A percentile compares a stretch with the other conserved stretches of the same genome.
Evolutionary conservation across 768 basidiomycete genomes (phyloP).

Genomic region (Strobilomyces echinocephalus): DNA sequence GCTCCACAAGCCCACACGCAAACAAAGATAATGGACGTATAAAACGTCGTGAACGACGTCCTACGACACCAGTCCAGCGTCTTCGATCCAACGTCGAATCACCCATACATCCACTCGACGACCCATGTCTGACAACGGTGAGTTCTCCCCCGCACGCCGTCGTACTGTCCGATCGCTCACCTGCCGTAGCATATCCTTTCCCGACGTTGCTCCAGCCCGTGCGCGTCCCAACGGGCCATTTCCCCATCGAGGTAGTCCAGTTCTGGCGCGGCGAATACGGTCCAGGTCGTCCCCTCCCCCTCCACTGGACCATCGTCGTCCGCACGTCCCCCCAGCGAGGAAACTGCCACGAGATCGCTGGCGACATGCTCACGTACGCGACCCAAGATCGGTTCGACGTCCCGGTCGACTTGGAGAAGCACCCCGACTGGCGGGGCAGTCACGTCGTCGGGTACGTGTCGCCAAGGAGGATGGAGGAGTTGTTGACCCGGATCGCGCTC

Average conservation of each 20-base stretch:
- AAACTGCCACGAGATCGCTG: slow-evolving; percentile 24
- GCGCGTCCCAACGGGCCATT: slow-evolving; percentile 13
- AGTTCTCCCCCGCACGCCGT: background rate
- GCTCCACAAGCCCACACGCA: background rate
- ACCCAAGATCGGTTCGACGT: slow-evolving; percentile 11
- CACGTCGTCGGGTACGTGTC: slow-evolving; percentile 19
- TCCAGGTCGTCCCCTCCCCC: slow-evolving; percentile 5
- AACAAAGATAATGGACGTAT: slow-evolving; percentile 9
- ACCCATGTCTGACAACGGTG: slow-evolving; percentile 2
- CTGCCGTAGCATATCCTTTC: background rate
- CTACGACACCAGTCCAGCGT: background rate
- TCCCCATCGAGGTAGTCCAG: slow-evolving; percentile 25
- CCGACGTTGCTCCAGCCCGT: slow-evolving; percentile 16
- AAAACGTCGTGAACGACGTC: background rate
- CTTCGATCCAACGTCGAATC: background rate
- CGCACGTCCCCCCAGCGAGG: slow-evolving; percentile 17
- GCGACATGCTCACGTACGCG: slow-evolving; percentile 17
- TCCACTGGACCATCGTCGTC: slow-evolving; percentile 28
- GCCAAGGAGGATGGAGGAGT: slow-evolving; percentile 3
- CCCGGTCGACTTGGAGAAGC: background rate
- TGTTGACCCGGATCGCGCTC: slow-evolving; percentile 14
- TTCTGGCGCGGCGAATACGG: slow-evolving; percentile 24
- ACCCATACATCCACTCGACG: background rate
- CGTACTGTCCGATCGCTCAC: background rate
- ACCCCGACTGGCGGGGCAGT: slow-evolving; percentile 21